Base-by-base conservation (phyloP, 164 flowering plant species). In the Liriodendron chinense region DNA sequence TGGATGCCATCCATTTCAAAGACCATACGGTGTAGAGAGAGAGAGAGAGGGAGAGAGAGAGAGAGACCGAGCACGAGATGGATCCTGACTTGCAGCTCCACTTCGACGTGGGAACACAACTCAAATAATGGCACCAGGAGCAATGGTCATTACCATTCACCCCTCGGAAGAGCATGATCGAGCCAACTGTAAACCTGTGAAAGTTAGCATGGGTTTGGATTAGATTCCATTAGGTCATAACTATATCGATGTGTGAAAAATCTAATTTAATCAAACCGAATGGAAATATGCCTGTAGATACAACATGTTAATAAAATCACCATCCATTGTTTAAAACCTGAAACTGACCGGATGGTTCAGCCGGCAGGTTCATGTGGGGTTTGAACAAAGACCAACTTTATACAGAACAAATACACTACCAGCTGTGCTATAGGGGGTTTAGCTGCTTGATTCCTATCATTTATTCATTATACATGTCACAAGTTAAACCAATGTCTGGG, bases 71-170 rank as follows among this genome's bases (percentile, higher is more conserved):
- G 81, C 99, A 93, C 70, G 71, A 85, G 20, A 84, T 80, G 59
- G 91, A 83, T 71, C 85, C 74, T 7, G 87, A 59, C 16, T 87
- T 87, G 90, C 99, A 93, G 84, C 88, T 89, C 96, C 98, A 91
- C 69, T 49, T 82, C 4, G 94, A 85, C 79, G 94, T 89, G 64
- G 98, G 97, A 43, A 90, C 82, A 68, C 99, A 92, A 71, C 91
- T 88, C 84, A 96, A 77, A 78, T 94, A 90, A 78, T 92, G 98
- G 83, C 98, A 96, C 99, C 99, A 94, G n/a, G 97, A 89, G 72
- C 99, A 96, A 76, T 89, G 95, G 6, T 91, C 89, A 77, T 93
- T 96, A 56, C 83, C 92, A 80, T 96, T 86, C 61, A 87, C 83
- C 50, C 97, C 97, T 48, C 90, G 87, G 14, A 93, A 84, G 25